Conservation (phyloP, 306 rosid species). For the Canavalia gladiata region DNA sequence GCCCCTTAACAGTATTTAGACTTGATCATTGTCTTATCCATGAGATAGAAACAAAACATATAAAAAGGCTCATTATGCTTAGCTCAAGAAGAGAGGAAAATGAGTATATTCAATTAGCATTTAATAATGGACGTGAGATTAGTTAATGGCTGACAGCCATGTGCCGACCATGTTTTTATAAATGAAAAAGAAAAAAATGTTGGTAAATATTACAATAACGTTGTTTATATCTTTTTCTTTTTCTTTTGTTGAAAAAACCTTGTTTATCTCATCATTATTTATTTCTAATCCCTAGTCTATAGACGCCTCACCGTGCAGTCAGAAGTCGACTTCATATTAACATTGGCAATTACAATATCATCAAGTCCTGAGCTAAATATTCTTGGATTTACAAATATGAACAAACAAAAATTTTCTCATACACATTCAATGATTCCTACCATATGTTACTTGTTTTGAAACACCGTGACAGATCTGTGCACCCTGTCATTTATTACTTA, state of each 20-base stretch:
- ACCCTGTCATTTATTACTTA: not conserved
- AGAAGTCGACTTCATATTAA: not conserved
- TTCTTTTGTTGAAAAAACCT: not conserved
- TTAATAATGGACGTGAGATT: constrained; percentile 27
- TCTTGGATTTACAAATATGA: not conserved
- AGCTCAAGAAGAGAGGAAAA: not conserved
- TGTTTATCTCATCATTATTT: constrained; percentile 2
- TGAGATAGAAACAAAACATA: constrained; percentile 15
- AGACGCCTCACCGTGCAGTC: not conserved
- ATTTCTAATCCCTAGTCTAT: not conserved
- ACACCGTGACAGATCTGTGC: not conserved
- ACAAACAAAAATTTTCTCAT: not conserved
- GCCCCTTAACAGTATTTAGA: not conserved
- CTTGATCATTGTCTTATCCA: constrained; percentile 48
- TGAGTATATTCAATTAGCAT: not conserved
- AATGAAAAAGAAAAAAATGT: constrained; percentile 2
- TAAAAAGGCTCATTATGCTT: not conserved
- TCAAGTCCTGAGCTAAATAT: not conserved
- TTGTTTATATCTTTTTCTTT: not conserved
- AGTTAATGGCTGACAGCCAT: constrained; percentile 24
- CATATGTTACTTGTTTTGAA: not conserved
- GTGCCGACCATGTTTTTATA: constrained; percentile 42
- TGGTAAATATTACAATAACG: not conserved
- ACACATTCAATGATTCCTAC: not conserved
- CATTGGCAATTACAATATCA: not conserved